A percentile compares a stretch with the other conserved stretches of the same genome.
phyloP scores from a whole-genome alignment of 805 yeast genomes.

The Tetrapisispora iriomotensis region DNA sequence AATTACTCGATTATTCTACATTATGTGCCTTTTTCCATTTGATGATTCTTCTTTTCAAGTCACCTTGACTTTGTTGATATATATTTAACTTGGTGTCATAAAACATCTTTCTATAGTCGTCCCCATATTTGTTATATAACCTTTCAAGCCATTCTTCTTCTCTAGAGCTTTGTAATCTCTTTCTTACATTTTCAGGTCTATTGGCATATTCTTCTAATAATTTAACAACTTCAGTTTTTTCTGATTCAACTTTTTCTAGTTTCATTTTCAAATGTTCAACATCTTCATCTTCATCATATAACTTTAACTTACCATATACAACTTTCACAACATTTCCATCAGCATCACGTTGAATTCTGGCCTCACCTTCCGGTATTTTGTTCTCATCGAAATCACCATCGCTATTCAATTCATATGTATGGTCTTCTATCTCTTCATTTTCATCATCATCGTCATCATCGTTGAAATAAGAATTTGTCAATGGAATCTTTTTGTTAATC shows the following conservation, averaged over 20 bases:
- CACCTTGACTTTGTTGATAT: constrained; percentile 78
- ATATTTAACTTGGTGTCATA: constrained; percentile 83
- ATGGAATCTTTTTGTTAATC: constrained; percentile 30
- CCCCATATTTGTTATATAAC: constrained; percentile 72
- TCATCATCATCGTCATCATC: constrained; percentile 24
- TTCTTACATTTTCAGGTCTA: constrained; percentile 33
- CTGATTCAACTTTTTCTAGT: constrained; percentile 15
- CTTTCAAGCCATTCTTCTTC: constrained; percentile 63
- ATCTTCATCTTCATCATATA: constrained; percentile 27
- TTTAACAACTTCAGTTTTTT: constrained; percentile 49
- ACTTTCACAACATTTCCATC: constrained; percentile 58
- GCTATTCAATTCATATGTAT: constrained; percentile 14
- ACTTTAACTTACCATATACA: constrained; percentile 58
- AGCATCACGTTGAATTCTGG: constrained; percentile 61
- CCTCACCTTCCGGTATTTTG: constrained; percentile 69
- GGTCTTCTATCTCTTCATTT: constrained; percentile 12
- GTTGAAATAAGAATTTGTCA: constrained; percentile 13
- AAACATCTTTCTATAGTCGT: constrained; percentile 80
- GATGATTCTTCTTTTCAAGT: constrained; percentile 56
- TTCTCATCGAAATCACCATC: constrained; percentile 33
- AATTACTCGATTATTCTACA: constrained; percentile 15
- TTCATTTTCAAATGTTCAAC: constrained; percentile 21
- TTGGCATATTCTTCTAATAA: constrained; percentile 57
- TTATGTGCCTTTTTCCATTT: constrained; percentile 54
- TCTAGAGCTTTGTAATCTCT: constrained; percentile 53